These are phyloP conservation scores for Lyophyllum atratum DNA, from an alignment of 768 basidiomycete genomes.

Conservation along the genomic window DNA sequence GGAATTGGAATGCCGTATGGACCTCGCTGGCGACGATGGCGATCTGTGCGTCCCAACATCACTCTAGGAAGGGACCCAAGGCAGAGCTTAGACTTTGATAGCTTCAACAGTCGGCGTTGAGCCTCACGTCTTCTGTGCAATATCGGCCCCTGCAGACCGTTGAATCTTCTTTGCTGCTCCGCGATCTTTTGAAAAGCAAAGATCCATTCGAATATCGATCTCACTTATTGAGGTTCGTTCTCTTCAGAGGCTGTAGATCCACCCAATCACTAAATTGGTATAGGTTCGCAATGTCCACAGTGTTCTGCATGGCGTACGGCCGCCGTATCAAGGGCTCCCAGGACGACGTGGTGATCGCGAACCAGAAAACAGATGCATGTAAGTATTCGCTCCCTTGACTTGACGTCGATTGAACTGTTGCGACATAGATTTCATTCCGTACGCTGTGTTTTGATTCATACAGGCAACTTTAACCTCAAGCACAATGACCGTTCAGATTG, in stretches of 20 bases:
- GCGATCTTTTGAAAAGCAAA: constrained; percentile 9
- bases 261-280: constrained; percentile 1
- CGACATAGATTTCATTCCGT: no score
- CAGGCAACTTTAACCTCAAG: no score
- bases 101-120: constrained; percentile 10
- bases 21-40: constrained; percentile 32
- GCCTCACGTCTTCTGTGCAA: constrained; percentile 5
- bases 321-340: constrained; percentile 4
- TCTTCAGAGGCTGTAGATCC: no score
- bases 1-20: constrained; percentile 34
- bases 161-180: constrained; percentile 7
- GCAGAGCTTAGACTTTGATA: neutral
- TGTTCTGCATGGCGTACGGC: constrained; percentile 15
- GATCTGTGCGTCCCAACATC: constrained; percentile 25
- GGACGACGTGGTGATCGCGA: constrained; percentile 5
- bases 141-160: constrained; percentile 14
- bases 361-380: no score
- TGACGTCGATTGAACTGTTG: no score
- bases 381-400: no score
- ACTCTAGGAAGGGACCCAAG: no score
- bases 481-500: no score
- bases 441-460: no score
- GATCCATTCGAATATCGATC: neutral
- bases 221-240: no score
- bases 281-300: constrained; percentile 12